Base-by-base conservation (phyloP, 495 filamentous ascomycete species). In the Physcia stellaris region DNA sequence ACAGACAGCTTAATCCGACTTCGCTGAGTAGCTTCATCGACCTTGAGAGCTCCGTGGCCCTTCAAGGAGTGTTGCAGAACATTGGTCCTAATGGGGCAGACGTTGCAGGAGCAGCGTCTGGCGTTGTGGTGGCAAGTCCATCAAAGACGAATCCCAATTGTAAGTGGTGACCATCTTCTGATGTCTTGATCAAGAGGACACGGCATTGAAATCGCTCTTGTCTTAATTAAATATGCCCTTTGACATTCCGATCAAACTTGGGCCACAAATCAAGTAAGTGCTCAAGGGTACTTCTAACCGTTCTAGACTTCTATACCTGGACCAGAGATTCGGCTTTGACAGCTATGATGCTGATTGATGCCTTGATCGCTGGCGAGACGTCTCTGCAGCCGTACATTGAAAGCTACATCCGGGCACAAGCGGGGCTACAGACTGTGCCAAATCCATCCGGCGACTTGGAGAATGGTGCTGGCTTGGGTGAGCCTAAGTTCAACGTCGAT, bases 401-500 rank as follows among this genome's bases (percentile, higher is more conserved):
- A 32, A 51, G 70, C 23, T 78, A 73, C 51, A 61, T 78, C 41
- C 56, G 55, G 18, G 55, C 71, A 2, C 67, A 77, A 44, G 64
- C 62, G 10, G 51, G 53, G 10, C 56, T 76, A 3, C 74, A 79
- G 56, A 62, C 54, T 5, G 58, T 67, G 17, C 54, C 56, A 15
- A 75, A 72, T 38, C 74, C 67, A 2, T 76, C 72, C 11, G 72
- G 73, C 2, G 57, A 53, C 12, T 61, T 75, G 29, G 42, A 54
- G 17, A 58, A 62, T 27, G 63, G 66, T 9, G 56, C 62, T 15
- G 70, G 71, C 6, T 63, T 80, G 13, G 75, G 68, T 13, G 75
- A 80, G 35, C 73, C 75, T 4, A 79, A 79, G 40, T 77, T 69
- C 32, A 55, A 72, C 31, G 64, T 64, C 15, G 56, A 77, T 50